Evolutionary conservation across 2,329 filamentous ascomycete genomes (phyloP).

Genomic region (Epichloe baconii): DNA sequence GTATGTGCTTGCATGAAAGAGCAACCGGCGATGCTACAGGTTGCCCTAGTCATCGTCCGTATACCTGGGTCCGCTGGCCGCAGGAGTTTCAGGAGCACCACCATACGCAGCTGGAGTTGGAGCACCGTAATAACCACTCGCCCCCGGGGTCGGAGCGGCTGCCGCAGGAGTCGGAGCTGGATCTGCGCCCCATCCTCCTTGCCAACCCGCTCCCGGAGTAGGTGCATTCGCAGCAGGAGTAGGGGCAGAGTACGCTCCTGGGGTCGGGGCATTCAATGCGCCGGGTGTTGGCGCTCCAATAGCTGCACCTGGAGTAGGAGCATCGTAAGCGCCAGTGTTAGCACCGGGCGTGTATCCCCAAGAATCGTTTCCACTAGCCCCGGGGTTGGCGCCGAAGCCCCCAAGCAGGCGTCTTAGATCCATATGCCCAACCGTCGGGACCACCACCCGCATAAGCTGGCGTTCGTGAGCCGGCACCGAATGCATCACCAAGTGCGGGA

Average conservation of each 20-base stretch:
- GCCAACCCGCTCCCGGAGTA: constrained; percentile 53
- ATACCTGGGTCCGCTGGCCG: constrained; percentile 42
- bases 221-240: constrained; percentile 53
- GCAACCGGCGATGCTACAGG: too few species aligned
- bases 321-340: constrained; percentile 47
- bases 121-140: constrained; percentile 48
- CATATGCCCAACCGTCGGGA: constrained; percentile 49
- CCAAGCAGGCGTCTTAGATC: constrained; percentile 69
- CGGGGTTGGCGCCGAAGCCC: constrained; percentile 46
- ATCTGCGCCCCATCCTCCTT: constrained; percentile 45
- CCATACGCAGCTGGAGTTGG: constrained; percentile 51
- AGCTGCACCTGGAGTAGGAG: constrained; percentile 50
- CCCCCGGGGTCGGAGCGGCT: constrained; percentile 54
- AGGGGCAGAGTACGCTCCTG: constrained; percentile 52
- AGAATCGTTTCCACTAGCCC: constrained; percentile 42
- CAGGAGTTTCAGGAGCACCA: constrained; percentile 46
- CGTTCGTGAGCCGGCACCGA: constrained; percentile 55
- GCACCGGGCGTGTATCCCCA: constrained; percentile 47
- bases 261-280: constrained; percentile 56
- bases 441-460: constrained; percentile 41
- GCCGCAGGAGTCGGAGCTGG: constrained; percentile 54
- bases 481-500: constrained; percentile 45
- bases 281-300: constrained; percentile 49
- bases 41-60: constrained; percentile 33
- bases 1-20: too few species aligned